Conservation (phyloP, 129 eudicot species). For the Helianthus annuus region HanXRQr2.0-SUNRISE NC_035435.2:84822024-84822523, state of each 20-base stretch:
- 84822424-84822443: constrained; percentile 2
- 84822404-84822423: not conserved
- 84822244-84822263: too few relatives aligned
- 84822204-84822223: too few relatives aligned
- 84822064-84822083: too few relatives aligned
- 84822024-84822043: too few relatives aligned
- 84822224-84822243: too few relatives aligned
- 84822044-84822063: too few relatives aligned
- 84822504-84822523: not conserved
- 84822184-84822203: too few relatives aligned
- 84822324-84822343: constrained; percentile 3
- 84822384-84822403: not conserved
- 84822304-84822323: not conserved
- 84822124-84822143: too few relatives aligned
- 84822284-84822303: constrained; percentile 4
- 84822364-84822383: not conserved
- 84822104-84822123: too few relatives aligned
- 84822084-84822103: too few relatives aligned
- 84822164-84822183: too few relatives aligned
- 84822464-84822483: not conserved
- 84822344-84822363: not conserved
- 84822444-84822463: not conserved
- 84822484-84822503: not conserved
- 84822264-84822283: not conserved
- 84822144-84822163: too few relatives aligned